Evolutionary conservation across 2,329 filamentous ascomycete species (phyloP).

Genomic region (Geosmithia putterillii): DNA sequence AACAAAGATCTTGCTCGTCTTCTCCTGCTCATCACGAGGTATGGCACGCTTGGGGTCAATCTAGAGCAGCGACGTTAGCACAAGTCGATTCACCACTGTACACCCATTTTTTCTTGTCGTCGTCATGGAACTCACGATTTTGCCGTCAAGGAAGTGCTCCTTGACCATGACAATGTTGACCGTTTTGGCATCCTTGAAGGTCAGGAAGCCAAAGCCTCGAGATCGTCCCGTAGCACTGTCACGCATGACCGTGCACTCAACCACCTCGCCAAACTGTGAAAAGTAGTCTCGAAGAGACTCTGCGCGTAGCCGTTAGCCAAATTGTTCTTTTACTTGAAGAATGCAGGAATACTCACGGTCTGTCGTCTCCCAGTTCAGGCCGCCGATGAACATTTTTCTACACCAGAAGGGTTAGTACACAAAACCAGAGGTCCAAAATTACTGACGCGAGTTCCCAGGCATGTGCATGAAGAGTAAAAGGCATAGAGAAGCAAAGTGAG

Average conservation of each 20-base stretch:
- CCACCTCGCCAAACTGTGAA: conserved; percentile 91
- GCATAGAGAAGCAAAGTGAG: neutral
- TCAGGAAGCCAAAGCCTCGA: conserved; percentile 92
- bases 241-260: conserved; percentile 98
- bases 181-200: conserved; percentile 93
- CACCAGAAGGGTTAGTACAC: conserved; percentile 4
- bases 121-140: conserved; percentile 60
- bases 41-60: conserved; percentile 98
- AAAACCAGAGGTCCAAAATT: neutral
- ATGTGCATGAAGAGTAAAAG: neutral
- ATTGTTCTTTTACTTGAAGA: too few species aligned
- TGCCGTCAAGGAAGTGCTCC: conserved; percentile 94
- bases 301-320: conserved; percentile 23
- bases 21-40: conserved; percentile 93
- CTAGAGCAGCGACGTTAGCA: conserved; percentile 28
- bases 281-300: conserved; percentile 97
- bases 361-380: conserved; percentile 97
- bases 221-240: conserved; percentile 89
- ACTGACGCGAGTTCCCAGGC: neutral
- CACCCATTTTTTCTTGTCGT: neutral
- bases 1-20: conserved; percentile 97
- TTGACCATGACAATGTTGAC: conserved; percentile 99
- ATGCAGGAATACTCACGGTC: conserved; percentile 59
- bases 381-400: conserved; percentile 99
- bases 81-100: neutral